Percentiles rank a stretch among this genome's conserved stretches.
phyloP scores from a whole-genome alignment of 768 basidiomycete species.

The Chalciporus sphaerocephalus region DNA sequence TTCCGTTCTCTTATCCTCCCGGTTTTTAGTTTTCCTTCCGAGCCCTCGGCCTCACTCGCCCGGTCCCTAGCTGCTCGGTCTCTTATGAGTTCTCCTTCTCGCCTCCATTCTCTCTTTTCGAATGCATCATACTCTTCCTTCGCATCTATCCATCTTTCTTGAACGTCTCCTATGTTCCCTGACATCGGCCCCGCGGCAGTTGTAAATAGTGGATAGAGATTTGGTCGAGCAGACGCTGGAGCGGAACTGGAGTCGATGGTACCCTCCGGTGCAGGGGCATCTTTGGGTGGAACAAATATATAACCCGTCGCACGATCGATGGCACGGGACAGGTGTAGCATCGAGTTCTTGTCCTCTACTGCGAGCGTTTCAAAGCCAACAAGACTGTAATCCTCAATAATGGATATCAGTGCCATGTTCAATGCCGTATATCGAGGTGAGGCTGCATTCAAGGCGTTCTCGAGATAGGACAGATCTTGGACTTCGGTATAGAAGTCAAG shows the following conservation, averaged over 20 bases:
- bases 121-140: conserved; percentile 77
- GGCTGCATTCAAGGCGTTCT: conserved; percentile 61
- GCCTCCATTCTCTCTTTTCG: conserved; percentile 73
- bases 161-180: conserved; percentile 67
- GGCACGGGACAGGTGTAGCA: conserved; percentile 78
- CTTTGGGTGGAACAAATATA: conserved; percentile 67
- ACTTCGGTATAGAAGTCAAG: conserved; percentile 98
- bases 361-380: conserved; percentile 97
- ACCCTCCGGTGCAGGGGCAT: conserved; percentile 30
- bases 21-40: conserved; percentile 1
- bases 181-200: conserved; percentile 54
- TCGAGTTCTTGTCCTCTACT: conserved; percentile 96
- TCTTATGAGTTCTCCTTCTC: conserved; percentile 53
- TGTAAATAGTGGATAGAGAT: conserved; percentile 64
- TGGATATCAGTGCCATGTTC: conserved; percentile 84
- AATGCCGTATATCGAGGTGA: conserved; percentile 71
- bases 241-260: conserved; percentile 28
- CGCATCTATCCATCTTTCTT: conserved; percentile 92
- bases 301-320: conserved; percentile 94
- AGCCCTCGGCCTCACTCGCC: conserved; percentile 1
- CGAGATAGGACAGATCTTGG: conserved; percentile 87
- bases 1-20: conserved; percentile 29
- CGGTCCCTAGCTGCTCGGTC: conserved; percentile 19
- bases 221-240: conserved; percentile 48
- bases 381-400: conserved; percentile 90